phyloP scores from a whole-genome alignment of 116 monocot species.

The Dioscorea cayenensis region DNA sequence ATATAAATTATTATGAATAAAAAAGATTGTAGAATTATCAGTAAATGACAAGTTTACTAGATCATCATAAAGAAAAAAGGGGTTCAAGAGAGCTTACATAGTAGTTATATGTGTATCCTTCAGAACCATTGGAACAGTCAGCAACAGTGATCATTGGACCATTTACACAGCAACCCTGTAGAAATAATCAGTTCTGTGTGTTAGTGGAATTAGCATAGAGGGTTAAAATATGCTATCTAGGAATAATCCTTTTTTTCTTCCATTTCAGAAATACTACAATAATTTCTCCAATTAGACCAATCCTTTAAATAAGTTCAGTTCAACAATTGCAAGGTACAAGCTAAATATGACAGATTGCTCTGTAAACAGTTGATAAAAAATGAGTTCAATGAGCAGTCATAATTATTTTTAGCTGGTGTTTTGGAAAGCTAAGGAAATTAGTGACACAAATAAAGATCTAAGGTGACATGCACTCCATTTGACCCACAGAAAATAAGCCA shows the following conservation, averaged over 20 bases:
- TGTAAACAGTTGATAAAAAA: background rate
- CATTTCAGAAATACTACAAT: too few species aligned
- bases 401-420: background rate
- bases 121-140: conserved; percentile 84
- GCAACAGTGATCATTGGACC: conserved; percentile 97
- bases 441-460: background rate
- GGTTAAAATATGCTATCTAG: background rate
- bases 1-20: background rate
- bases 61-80: background rate
- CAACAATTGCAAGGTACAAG: background rate
- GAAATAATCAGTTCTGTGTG: background rate
- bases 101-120: conserved; percentile 91
- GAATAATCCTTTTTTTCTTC: too few species aligned
- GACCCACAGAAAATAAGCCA: conserved; percentile 94
- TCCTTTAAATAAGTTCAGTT: background rate
- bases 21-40: background rate
- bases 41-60: background rate
- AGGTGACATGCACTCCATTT: conserved; percentile 91
- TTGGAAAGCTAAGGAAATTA: background rate
- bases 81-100: conserved; percentile 48
- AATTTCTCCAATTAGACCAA: background rate
- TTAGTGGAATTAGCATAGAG: background rate
- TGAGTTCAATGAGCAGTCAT: background rate
- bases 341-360: background rate
- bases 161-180: conserved; percentile 96